Evolutionary conservation across 1,284 basidiomycete species (phyloP).

Genomic region (Cerioporus squamosus): DNA sequence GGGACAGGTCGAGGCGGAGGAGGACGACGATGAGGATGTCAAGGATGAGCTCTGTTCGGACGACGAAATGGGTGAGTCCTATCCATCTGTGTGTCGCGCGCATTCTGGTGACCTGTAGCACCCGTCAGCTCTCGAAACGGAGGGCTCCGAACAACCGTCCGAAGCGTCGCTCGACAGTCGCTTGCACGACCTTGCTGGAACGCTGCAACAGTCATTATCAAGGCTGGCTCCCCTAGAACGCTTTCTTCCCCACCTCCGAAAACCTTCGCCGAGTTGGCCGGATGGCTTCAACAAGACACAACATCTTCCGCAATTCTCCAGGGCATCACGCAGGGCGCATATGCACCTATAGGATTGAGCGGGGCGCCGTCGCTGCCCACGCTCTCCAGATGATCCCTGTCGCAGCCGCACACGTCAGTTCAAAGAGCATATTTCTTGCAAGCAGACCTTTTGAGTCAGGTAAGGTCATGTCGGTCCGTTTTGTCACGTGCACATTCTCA

Average conservation of each 20-base stretch:
- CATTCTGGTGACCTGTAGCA: background rate
- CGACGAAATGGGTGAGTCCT: conserved; percentile 6
- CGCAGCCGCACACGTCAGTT: background rate
- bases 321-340: background rate
- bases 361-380: background rate
- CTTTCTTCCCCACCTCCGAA: background rate
- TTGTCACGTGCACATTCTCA: conserved; percentile 7
- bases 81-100: background rate
- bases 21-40: conserved; percentile 10
- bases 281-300: conserved; percentile 11
- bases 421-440: background rate
- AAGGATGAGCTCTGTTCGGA: conserved; percentile 15
- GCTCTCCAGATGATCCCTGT: background rate
- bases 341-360: background rate
- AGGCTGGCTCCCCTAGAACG: background rate
- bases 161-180: background rate
- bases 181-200: background rate
- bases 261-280: conserved; percentile 8
- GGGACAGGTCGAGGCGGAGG: background rate
- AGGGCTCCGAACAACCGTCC: background rate
- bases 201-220: conserved; percentile 3
- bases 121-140: background rate
- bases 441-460: background rate
- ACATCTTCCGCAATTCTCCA: background rate
- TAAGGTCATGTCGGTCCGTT: background rate